phyloP scores from a whole-genome alignment of 2,329 filamentous ascomycete species.

The Penicillium sp. region DNA sequence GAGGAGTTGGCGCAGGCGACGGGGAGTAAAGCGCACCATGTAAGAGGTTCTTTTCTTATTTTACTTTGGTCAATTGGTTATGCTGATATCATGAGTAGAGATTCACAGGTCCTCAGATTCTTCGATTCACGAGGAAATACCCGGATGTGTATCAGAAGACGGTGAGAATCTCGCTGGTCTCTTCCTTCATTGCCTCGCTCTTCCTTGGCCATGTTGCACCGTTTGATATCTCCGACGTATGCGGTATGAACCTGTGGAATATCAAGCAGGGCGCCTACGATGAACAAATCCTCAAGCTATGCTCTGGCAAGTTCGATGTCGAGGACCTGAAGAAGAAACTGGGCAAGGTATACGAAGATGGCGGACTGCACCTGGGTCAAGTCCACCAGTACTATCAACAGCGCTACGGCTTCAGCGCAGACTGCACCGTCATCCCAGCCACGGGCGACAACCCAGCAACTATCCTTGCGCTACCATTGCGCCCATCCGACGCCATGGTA shows the following conservation, averaged over 20 bases:
- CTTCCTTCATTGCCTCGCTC: slow-evolving; percentile 90
- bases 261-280: slow-evolving; percentile 76
- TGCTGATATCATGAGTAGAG: slow-evolving; percentile 60
- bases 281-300: slow-evolving; percentile 74
- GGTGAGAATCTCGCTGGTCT: slow-evolving; percentile 87
- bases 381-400: slow-evolving; percentile 79
- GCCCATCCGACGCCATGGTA: slow-evolving; percentile 89
- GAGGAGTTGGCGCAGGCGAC: slow-evolving; percentile 77
- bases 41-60: slow-evolving; percentile 55
- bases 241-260: slow-evolving; percentile 97
- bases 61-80: slow-evolving; percentile 6
- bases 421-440: slow-evolving; percentile 81
- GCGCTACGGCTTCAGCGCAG: slow-evolving; percentile 76
- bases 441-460: slow-evolving; percentile 97
- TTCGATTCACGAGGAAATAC: slow-evolving; percentile 80
- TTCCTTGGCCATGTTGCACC: slow-evolving; percentile 86
- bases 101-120: slow-evolving; percentile 96
- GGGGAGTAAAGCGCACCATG: slow-evolving; percentile 93
- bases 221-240: slow-evolving; percentile 92
- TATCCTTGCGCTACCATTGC: slow-evolving; percentile 86
- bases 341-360: slow-evolving; percentile 78
- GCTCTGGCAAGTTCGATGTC: slow-evolving; percentile 69
- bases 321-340: slow-evolving; percentile 76
- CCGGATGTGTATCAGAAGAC: slow-evolving; percentile 82
- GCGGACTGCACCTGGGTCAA: slow-evolving; percentile 76